Percentiles rank a stretch among this genome's conserved stretches.
These are phyloP conservation scores for Escallonia rubra DNA, from an alignment of 129 eudicot genomes.

Conservation along the genomic window DNA sequence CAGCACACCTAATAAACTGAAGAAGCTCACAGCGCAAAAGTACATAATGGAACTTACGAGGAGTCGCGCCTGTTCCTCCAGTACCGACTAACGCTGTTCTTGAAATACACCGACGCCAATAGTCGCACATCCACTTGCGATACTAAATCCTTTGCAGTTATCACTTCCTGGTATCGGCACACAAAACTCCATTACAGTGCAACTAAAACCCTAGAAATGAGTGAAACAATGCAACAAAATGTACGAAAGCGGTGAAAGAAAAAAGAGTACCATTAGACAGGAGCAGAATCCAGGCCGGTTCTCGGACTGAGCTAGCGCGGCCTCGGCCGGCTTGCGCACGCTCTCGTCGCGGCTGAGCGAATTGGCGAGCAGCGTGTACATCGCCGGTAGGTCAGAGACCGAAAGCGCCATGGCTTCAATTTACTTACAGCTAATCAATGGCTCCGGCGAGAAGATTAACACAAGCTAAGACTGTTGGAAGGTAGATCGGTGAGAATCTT, in stretches of 20 bases:
- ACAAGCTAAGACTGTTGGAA: too few relatives aligned
- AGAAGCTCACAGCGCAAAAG: neutral
- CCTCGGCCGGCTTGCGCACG: slow-evolving; percentile 79
- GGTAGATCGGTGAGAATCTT: too few relatives aligned
- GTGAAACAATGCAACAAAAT: neutral
- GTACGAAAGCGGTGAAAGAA: too few relatives aligned
- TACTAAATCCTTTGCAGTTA: slow-evolving; percentile 60
- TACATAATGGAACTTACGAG: slow-evolving; percentile 32
- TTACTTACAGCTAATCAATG: neutral
- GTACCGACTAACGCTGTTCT: slow-evolving; percentile 69
- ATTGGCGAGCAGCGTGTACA: slow-evolving; percentile 74
- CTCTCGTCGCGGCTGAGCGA: slow-evolving; percentile 64
- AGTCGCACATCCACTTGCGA: slow-evolving; percentile 77
- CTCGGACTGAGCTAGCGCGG: slow-evolving; percentile 73
- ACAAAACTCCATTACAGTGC: neutral
- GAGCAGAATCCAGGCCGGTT: slow-evolving; percentile 85
- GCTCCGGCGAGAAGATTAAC: neutral
- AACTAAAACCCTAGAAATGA: slow-evolving; percentile 3
- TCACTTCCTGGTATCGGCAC: slow-evolving; percentile 68
- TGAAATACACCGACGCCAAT: slow-evolving; percentile 86
- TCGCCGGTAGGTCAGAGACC: slow-evolving; percentile 76
- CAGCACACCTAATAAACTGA: too few relatives aligned
- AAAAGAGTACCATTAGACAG: slow-evolving; percentile 65
- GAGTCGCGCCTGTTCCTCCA: slow-evolving; percentile 85
- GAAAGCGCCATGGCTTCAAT: slow-evolving; percentile 57